Evolutionary conservation across 371 early-diverging fungal genomes (phyloP).

Genomic region (Mucor piriformis): DNA sequence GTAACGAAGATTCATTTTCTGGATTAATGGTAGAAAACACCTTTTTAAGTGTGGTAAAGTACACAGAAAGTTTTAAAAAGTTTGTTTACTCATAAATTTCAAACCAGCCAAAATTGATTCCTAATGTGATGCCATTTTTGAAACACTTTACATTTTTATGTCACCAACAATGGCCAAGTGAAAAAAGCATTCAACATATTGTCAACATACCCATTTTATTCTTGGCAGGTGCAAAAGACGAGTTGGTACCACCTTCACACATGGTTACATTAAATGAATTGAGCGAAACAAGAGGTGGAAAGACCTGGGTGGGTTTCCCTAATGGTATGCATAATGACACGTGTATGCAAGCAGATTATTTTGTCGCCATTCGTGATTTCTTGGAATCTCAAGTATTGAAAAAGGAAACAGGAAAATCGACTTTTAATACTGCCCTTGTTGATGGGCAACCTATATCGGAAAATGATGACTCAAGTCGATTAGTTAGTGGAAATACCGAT

Average conservation of each 20-base stretch:
- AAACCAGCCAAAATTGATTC: constrained; percentile 83
- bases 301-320: constrained; percentile 64
- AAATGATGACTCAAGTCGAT: constrained; percentile 26
- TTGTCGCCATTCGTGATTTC: constrained; percentile 66
- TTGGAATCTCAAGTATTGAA: constrained; percentile 30
- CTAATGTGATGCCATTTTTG: constrained; percentile 80
- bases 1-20: constrained; percentile 75
- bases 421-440: constrained; percentile 22
- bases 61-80: background rate
- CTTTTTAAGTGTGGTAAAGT: constrained; percentile 80
- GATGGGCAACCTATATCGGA: constrained; percentile 12
- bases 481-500: constrained; percentile 45
- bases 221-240: constrained; percentile 82
- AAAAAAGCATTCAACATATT: constrained; percentile 70
- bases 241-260: constrained; percentile 86
- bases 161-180: constrained; percentile 90
- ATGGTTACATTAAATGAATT: constrained; percentile 77
- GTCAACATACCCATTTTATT: constrained; percentile 80
- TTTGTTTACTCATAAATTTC: background rate
- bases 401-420: background rate
- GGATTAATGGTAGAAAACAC: constrained; percentile 95
- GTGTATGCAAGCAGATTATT: constrained; percentile 84
- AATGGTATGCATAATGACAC: constrained; percentile 94
- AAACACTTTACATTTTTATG: constrained; percentile 76
- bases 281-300: constrained; percentile 54